Evolutionary conservation across 1,139 yeast genomes (phyloP), one percentile per base, ranked within the genome.

Genomic region (Hansenula lynferdii): DNA sequence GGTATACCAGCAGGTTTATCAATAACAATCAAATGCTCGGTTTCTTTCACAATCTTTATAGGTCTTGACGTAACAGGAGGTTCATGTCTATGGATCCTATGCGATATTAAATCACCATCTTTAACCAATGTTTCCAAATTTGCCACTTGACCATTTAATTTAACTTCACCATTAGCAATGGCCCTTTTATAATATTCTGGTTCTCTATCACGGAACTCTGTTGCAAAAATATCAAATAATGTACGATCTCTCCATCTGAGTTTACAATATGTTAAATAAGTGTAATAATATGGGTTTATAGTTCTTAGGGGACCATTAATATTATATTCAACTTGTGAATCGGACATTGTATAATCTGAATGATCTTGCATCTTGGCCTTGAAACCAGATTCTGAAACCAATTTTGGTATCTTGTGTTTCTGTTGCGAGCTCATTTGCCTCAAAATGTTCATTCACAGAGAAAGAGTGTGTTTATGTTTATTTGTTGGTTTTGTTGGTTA

Each of bases 1-100:
- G 99, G 97, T 5, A 92, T 76, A 0, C 98, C 97, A 5, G 95
- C 76, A 0, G 99, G 98, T 51, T 92, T 92, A 58, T 92, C 96
- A 22, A 94, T 84, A 2, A 85, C 96, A 8, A 92, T 70, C 26
- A 89, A 62, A 37, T 85, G 77, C 15, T 85, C 92, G 56, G 87
- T 83, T 55, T 89, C 90, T 55, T 72, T 77, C 0, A 92, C 90
- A 30, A 87, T 80, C 41, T 72, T 73, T 33, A 92, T 81, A 0
- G 76, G 75, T 38, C 77, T 67, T 0, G 90, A 76, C 2, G 86
- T 71, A 2, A 92, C 96, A 0, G 96, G 81, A 3, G 96, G 96
- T 54, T 90, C 97, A 54, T 92, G 96, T 41, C 95, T 75, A 56
- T 87, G 97, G 35, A 85, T 74, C 43, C 86, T 65, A 59, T 94